Conservation (phyloP, 2,329 filamentous ascomycete species). For the Aspergillus luchuensis region DNA sequence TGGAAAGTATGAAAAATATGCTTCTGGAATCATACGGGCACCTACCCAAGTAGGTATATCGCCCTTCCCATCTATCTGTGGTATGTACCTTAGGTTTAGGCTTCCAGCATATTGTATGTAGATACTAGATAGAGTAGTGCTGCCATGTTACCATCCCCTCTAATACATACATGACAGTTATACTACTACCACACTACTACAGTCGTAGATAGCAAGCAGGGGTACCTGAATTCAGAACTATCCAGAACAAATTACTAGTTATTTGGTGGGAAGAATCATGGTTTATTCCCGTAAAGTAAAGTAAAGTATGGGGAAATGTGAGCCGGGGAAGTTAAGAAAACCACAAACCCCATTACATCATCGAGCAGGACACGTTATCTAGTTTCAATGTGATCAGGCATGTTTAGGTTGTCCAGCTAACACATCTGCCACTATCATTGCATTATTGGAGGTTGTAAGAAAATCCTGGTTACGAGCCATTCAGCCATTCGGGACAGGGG, state of each 20-base stretch:
- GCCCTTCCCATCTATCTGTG: neutral
- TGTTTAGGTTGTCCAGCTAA: neutral
- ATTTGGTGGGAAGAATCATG: neutral
- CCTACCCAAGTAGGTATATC: neutral
- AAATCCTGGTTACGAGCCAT: neutral
- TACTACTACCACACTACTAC: neutral
- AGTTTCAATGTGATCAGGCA: neutral
- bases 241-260: too few relatives aligned
- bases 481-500: neutral
- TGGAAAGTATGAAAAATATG: neutral
- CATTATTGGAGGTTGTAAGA: neutral
- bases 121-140: neutral
- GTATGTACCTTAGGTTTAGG: neutral
- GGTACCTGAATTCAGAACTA: neutral
- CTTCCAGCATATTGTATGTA: too few relatives aligned
- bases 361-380: constrained; percentile 1
- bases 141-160: neutral
- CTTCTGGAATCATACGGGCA: constrained; percentile 1
- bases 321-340: neutral
- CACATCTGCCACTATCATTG: neutral
- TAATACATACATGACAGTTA: too few relatives aligned
- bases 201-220: neutral
- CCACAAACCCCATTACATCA: constrained; percentile 6
- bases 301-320: neutral
- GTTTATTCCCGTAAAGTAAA: neutral